Evolutionary conservation across 208 protist genomes (phyloP), one percentile per base, ranked within the genome.

Genomic region (Leishmania tropica): DNA sequence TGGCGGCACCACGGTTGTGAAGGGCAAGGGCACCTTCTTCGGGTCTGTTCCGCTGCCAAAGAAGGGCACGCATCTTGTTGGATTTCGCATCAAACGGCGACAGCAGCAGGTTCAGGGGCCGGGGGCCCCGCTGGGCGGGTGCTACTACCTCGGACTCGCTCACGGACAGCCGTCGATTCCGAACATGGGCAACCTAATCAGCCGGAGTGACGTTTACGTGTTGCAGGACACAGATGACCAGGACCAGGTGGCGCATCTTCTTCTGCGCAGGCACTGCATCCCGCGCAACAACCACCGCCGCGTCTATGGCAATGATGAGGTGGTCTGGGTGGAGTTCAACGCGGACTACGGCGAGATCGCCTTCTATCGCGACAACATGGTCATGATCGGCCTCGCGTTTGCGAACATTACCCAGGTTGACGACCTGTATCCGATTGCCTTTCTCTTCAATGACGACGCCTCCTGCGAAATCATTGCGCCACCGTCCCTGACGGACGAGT

Each of bases 311-410:
- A 91, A 95, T 75, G 90, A 96, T 78, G 94, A 98, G 81, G 76
- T 90, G 37, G 91, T 98, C 15, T 98, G 95, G 94, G 87, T 98
- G 4, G 92, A 98, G 85, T 89, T 95, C n/a, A 96, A 98, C 81
- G 92, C 94, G 0, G 95, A 96, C 75, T 74, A 87, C 35, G 94
- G 95, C 48, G 92, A 97, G 64, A 96, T 97, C 65, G 92, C 88
- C 64, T 97, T 95, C 67, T 98, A 96, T 83, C 87, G 95, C n/a
- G 94, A 96, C 37, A 89, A 93, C 51, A 96, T 96, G 90, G 72
- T 89, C 13, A 87, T 94, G 56, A 96, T 96, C 73, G 95, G 95
- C 11, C 87, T 96, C 37, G 95, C 92, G 8, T 98, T 98, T 84
- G 90, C 89, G 42, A 95, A 94, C 74, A 90, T 98, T 75, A 82